These are phyloP conservation scores for Musa troglodytarum DNA, from an alignment of 176 grass and related monocot genomes.

Conservation along the genomic window DNA sequence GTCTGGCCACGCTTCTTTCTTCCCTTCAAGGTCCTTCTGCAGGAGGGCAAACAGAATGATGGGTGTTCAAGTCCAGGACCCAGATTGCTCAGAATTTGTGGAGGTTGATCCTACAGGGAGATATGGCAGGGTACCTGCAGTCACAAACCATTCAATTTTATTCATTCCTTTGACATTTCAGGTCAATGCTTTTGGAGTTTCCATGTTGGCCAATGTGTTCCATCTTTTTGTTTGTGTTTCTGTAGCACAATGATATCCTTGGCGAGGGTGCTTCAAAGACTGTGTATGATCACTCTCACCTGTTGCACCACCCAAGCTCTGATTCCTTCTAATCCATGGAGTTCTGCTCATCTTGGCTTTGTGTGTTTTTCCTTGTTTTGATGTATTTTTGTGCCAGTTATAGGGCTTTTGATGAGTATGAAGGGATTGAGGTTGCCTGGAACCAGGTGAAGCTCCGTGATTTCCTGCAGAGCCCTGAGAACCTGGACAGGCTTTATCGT, in stretches of 20 bases:
- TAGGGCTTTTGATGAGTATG: constrained; percentile 77
- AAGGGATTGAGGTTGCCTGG: constrained; percentile 98
- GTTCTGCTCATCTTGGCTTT: not conserved
- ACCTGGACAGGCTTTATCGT: constrained; percentile 87
- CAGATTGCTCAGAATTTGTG: constrained; percentile 49
- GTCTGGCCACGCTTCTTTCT: not conserved
- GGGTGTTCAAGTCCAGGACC: constrained; percentile 27
- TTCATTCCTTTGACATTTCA: constrained; percentile 7
- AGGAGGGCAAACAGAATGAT: constrained; percentile 31
- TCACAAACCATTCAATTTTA: constrained; percentile 3
- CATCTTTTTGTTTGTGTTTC: constrained; percentile 21
- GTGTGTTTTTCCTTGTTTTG: not conserved
- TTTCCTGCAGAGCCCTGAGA: constrained; percentile 74
- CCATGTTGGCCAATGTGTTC: not conserved
- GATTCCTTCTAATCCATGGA: not conserved
- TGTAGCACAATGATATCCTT: constrained; percentile 73
- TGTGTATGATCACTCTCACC: constrained; percentile 52
- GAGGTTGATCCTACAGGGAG: constrained; percentile 83
- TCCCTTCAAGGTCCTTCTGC: not conserved
- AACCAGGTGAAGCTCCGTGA: constrained; percentile 94
- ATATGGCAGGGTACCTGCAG: constrained; percentile 74
- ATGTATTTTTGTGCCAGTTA: constrained; percentile 35
- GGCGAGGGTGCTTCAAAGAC: constrained; percentile 97
- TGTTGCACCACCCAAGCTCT: not conserved
- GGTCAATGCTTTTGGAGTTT: too few relatives aligned